A percentile compares a stretch with the other conserved stretches of the same genome.
Conservation (phyloP, 176 grass and related monocot species). For the barley (Hordeum vulgare) region DNA sequence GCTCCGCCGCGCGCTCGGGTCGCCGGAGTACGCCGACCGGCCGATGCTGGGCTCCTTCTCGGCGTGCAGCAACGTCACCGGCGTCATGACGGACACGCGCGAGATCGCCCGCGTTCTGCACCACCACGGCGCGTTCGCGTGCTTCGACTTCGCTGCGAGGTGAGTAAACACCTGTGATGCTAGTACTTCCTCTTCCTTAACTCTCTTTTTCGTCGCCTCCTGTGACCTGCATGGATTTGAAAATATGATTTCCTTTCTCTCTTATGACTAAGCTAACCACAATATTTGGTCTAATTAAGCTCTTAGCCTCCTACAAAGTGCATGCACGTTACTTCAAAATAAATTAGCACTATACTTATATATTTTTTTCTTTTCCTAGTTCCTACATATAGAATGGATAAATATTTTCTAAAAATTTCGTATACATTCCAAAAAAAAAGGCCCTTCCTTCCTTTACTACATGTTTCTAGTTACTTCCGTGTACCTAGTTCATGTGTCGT, state of each 20-base stretch:
- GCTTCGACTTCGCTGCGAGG: conserved; percentile 89
- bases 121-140: conserved; percentile 65
- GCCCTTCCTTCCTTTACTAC: not conserved
- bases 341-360: no score
- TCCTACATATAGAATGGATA: not conserved
- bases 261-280: not conserved
- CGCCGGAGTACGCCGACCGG: conserved; percentile 18
- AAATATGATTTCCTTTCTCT: not conserved
- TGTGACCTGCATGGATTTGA: not conserved
- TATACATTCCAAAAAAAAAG: not conserved
- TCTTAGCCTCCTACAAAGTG: not conserved
- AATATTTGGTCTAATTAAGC: not conserved
- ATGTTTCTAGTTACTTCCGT: not conserved
- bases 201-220: not conserved
- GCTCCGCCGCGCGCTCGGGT: conserved; percentile 22
- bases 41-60: conserved; percentile 88
- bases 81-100: conserved; percentile 51
- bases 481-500: not conserved
- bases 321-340: no score
- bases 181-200: not conserved
- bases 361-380: not conserved
- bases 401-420: not conserved
- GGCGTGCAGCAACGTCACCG: conserved; percentile 86
- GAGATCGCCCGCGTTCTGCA: conserved; percentile 53
- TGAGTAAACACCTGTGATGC: not conserved